phyloP scores from a whole-genome alignment of 2,329 filamentous ascomycete genomes.

The Chaetomiaceae sp. region DNA sequence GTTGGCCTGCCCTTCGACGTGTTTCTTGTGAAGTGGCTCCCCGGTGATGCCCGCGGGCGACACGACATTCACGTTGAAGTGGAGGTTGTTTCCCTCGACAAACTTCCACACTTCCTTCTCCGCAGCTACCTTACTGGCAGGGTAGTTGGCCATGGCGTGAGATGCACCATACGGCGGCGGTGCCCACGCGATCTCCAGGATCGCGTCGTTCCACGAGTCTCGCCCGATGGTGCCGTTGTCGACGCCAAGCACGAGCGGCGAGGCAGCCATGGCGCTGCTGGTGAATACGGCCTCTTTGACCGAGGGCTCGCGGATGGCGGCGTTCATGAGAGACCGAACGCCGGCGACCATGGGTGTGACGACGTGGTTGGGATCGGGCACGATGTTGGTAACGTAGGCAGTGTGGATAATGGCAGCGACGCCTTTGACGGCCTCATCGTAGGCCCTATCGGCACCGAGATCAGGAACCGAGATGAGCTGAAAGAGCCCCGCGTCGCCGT shows the following conservation, averaged over 20 bases:
- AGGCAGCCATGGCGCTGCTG: constrained; percentile 28
- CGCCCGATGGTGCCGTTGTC: no score
- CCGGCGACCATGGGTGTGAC: constrained; percentile 32
- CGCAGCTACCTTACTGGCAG: not conserved
- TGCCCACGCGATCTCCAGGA: not conserved
- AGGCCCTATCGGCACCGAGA: not conserved
- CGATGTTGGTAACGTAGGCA: constrained; percentile 31
- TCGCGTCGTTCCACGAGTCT: not conserved
- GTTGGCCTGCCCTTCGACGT: no score
- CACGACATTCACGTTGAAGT: constrained; percentile 20
- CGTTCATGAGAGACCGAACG: constrained; percentile 28
- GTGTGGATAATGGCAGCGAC: constrained; percentile 32
- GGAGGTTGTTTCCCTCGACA: constrained; percentile 8
- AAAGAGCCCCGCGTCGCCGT: not conserved
- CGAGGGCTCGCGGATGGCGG: constrained; percentile 29
- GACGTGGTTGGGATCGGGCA: constrained; percentile 33
- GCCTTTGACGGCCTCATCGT: not conserved
- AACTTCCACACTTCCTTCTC: constrained; percentile 14
- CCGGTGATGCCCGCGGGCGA: constrained; percentile 8
- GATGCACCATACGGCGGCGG: no score
- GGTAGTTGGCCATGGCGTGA: not conserved
- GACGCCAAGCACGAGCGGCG: not conserved
- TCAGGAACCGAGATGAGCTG: not conserved
- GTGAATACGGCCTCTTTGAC: constrained; percentile 38
- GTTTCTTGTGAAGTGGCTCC: not conserved